Evolutionary conservation across 805 yeast species (phyloP).

Genomic region (Debaryomyces hansenii): DNA sequence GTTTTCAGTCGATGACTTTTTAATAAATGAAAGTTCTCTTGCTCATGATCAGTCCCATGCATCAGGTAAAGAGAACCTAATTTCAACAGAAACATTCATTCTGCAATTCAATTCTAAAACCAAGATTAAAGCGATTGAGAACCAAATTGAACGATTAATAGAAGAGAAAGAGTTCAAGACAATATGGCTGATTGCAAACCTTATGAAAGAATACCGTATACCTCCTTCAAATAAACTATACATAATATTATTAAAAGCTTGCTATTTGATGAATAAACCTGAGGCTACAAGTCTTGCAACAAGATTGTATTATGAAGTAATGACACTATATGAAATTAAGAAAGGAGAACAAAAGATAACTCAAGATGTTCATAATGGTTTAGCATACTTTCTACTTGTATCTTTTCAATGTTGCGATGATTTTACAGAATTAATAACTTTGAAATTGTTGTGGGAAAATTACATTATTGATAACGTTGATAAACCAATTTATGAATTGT

Average conservation of each 20-base stretch:
- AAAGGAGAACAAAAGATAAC: slow-evolving; percentile 1
- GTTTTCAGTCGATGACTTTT: neutral
- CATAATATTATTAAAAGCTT: slow-evolving; percentile 1
- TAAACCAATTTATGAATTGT: slow-evolving; percentile 8
- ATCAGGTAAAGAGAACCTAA: neutral
- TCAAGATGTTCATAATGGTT: neutral
- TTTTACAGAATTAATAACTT: slow-evolving; percentile 16
- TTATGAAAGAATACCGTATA: neutral
- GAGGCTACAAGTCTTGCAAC: slow-evolving; percentile 1
- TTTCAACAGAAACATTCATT: neutral
- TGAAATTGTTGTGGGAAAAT: slow-evolving; percentile 23
- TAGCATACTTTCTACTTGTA: slow-evolving; percentile 5
- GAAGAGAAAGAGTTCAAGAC: neutral
- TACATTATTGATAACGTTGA: slow-evolving; percentile 8
- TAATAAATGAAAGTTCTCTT: neutral
- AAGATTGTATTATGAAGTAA: slow-evolving; percentile 4
- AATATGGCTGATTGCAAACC: slow-evolving; percentile 3
- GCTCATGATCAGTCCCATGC: neutral
- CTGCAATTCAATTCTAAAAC: neutral
- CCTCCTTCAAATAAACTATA: slow-evolving; percentile 1
- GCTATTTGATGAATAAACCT: slow-evolving; percentile 1
- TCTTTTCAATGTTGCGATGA: slow-evolving; percentile 13
- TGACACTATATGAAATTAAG: neutral
- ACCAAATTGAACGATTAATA: neutral
- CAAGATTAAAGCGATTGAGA: neutral